phyloP scores from a whole-genome alignment of 768 basidiomycete genomes.

The Tricholoma flavovirens region DNA sequence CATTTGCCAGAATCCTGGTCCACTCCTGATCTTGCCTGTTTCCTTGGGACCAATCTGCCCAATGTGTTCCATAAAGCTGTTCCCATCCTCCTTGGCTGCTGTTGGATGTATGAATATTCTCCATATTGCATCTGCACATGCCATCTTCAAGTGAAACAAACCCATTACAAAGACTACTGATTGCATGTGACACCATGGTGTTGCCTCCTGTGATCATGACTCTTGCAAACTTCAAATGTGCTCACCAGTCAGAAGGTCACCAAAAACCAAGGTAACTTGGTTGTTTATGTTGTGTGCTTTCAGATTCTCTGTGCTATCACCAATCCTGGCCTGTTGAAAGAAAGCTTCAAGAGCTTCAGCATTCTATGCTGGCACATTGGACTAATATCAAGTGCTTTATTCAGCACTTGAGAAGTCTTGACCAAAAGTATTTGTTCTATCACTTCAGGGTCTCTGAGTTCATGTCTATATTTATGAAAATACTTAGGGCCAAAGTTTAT shows the following conservation, averaged over 20 bases:
- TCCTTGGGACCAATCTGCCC: constrained; percentile 22
- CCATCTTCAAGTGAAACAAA: constrained; percentile 26
- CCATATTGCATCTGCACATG: constrained; percentile 20
- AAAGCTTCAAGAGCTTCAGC: constrained; percentile 1
- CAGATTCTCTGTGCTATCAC: constrained; percentile 13
- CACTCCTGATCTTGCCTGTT: constrained; percentile 23
- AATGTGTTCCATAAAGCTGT: constrained; percentile 14
- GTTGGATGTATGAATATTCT: constrained; percentile 17
- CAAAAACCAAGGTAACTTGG: not conserved
- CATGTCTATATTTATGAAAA: constrained; percentile 15
- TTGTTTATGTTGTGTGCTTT: not conserved
- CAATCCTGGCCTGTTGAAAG: constrained; percentile 17
- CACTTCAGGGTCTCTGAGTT: constrained; percentile 17
- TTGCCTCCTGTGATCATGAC: constrained; percentile 12
- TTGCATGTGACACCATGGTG: constrained; percentile 14
- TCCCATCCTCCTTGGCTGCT: constrained; percentile 8
- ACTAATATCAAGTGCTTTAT: not conserved
- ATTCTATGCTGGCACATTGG: not conserved
- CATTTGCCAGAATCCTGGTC: constrained; percentile 31
- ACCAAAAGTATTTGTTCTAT: constrained; percentile 14
- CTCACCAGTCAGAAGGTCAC: constrained; percentile 16
- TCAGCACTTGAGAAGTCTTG: constrained; percentile 1
- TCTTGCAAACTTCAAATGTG: constrained; percentile 4
- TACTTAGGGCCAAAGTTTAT: constrained; percentile 9
- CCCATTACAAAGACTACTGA: constrained; percentile 18